Percentiles rank a stretch among this genome's conserved stretches.
Conservation (phyloP, 352 stramenopile genomes). For the Phytophthora cactorum region DNA sequence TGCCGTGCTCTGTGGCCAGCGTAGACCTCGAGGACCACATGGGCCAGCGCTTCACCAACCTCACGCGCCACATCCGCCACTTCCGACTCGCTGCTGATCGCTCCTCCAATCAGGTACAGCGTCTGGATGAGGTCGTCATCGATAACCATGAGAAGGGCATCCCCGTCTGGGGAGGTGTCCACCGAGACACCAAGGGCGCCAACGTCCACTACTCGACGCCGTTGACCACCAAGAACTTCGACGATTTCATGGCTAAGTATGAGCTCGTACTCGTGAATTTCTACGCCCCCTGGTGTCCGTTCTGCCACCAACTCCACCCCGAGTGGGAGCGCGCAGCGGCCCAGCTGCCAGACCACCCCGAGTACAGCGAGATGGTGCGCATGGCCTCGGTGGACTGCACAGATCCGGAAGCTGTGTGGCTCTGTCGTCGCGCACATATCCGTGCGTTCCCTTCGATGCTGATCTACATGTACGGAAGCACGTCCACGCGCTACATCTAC, state of each 20-base stretch:
- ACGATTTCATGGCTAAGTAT: conserved; percentile 85
- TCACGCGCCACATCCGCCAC: conserved; percentile 83
- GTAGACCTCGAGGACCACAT: conserved; percentile 86
- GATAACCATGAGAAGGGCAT: conserved; percentile 68
- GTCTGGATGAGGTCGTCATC: conserved; percentile 77
- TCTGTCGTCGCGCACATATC: conserved; percentile 79
- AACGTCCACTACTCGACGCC: conserved; percentile 80
- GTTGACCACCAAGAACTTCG: conserved; percentile 69
- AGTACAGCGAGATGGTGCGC: conserved; percentile 79
- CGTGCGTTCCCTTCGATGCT: conserved; percentile 86
- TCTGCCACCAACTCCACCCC: conserved; percentile 74
- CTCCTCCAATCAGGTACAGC: conserved; percentile 34
- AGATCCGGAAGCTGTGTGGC: conserved; percentile 57
- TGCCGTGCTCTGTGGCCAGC: conserved; percentile 75
- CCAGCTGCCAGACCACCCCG: conserved; percentile 73
- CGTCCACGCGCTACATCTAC: conserved; percentile 83
- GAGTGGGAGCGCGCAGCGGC: conserved; percentile 79
- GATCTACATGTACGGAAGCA: conserved; percentile 88
- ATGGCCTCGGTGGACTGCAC: conserved; percentile 87
- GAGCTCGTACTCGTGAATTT: conserved; percentile 88
- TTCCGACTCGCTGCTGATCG: conserved; percentile 60
- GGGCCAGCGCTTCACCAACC: conserved; percentile 74
- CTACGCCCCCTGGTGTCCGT: conserved; percentile 85
- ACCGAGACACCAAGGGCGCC: conserved; percentile 44
- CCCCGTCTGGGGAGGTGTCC: conserved; percentile 67